Conservation (phyloP, 768 basidiomycete species). For the Termitomyces sp. region DNA sequence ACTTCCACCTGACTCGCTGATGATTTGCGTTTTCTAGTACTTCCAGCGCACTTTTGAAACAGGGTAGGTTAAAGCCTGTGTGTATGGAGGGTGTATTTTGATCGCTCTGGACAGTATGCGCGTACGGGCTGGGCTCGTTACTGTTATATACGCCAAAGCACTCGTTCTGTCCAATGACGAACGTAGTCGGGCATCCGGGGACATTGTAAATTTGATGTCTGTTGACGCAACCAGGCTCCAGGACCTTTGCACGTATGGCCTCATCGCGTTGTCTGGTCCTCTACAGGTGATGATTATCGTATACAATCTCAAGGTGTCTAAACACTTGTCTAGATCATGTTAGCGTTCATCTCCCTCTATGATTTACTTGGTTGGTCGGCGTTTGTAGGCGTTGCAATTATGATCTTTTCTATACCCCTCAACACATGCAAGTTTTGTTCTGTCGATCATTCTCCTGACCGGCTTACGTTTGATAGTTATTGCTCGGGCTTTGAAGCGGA, state of each 20-base stretch:
- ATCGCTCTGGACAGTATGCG: slow-evolving; percentile 56
- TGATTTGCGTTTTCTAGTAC: slow-evolving; percentile 43
- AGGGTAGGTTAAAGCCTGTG: slow-evolving; percentile 30
- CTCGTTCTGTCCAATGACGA: slow-evolving; percentile 85
- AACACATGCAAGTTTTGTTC: slow-evolving; percentile 43
- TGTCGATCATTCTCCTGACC: not conserved
- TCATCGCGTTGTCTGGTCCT: slow-evolving; percentile 83
- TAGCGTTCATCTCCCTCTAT: slow-evolving; percentile 90
- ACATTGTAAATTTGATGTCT: slow-evolving; percentile 92
- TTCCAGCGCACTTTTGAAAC: slow-evolving; percentile 81
- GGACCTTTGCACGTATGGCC: slow-evolving; percentile 75
- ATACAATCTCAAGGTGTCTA: not conserved
- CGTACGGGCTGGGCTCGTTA: slow-evolving; percentile 85
- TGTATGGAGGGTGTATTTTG: not conserved
- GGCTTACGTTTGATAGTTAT: slow-evolving; percentile 31
- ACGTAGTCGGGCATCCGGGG: slow-evolving; percentile 74
- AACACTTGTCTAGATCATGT: slow-evolving; percentile 47
- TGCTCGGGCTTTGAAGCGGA: slow-evolving; percentile 60
- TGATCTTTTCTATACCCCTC: slow-evolving; percentile 76
- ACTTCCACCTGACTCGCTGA: not conserved
- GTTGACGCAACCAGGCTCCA: slow-evolving; percentile 79
- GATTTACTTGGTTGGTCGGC: slow-evolving; percentile 88
- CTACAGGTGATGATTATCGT: slow-evolving; percentile 60
- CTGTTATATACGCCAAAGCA: slow-evolving; percentile 81
- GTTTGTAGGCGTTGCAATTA: slow-evolving; percentile 84